Evolutionary conservation across 352 stramenopile species (phyloP).

Genomic region (Pythium plurisporium): DNA sequence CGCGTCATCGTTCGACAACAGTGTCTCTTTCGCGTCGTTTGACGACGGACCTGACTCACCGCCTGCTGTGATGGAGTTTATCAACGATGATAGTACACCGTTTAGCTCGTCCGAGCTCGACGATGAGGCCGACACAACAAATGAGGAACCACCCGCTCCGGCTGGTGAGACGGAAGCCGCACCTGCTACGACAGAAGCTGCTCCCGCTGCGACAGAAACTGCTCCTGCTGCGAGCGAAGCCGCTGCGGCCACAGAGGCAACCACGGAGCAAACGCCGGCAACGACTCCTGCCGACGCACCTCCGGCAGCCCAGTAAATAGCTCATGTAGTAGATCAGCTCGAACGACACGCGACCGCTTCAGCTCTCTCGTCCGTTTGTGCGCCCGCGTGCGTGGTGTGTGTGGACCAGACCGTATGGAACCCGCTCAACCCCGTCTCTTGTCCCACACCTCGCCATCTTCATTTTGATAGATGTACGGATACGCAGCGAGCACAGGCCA

Average conservation of each 20-base stretch:
- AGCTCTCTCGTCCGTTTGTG: neutral
- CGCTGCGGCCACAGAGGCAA: neutral
- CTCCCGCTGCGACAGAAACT: too few relatives aligned
- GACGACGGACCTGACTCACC: conserved; percentile 28
- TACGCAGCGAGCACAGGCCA: conserved; percentile 4
- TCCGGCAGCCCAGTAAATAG: conserved; percentile 10
- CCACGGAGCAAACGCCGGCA: neutral
- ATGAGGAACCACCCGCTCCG: neutral
- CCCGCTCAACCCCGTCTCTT: neutral
- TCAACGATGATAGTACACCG: conserved; percentile 19
- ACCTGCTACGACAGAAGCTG: too few relatives aligned
- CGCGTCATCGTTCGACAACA: conserved; percentile 49
- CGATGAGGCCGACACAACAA: neutral
- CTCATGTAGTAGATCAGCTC: conserved; percentile 14
- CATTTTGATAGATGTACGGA: conserved; percentile 24
- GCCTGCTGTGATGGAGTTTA: conserved; percentile 25
- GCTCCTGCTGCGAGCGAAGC: too few relatives aligned
- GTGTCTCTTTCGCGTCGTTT: conserved; percentile 19
- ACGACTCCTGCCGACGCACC: neutral
- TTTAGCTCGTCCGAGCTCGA: conserved; percentile 16
- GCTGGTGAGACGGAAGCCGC: neutral
- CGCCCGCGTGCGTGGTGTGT: conserved; percentile 1
- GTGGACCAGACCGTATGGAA: too few relatives aligned
- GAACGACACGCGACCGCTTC: conserved; percentile 5
- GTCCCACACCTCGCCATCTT: conserved; percentile 5